phyloP scores from a whole-genome alignment of 2,329 filamentous ascomycete species.

The Beauveria brongniartii region DNA sequence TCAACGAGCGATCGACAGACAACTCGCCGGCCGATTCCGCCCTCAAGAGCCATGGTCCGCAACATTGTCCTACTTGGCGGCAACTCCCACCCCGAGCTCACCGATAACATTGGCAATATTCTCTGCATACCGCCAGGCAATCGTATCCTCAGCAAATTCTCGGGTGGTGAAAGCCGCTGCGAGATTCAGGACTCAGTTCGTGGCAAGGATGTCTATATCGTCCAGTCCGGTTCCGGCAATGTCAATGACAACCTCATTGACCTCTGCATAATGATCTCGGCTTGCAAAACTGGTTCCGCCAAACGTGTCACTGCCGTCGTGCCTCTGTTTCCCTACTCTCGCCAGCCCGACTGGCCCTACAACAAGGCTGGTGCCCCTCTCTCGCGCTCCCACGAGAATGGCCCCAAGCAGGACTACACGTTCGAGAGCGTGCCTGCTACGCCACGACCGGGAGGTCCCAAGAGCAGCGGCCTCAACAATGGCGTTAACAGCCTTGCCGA shows the following conservation, averaged over 20 bases:
- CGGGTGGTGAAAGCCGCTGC: constrained; percentile 87
- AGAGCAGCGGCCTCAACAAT: constrained; percentile 57
- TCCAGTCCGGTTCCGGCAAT: constrained; percentile 84
- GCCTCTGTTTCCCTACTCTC: constrained; percentile 91
- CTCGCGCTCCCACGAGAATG: constrained; percentile 42
- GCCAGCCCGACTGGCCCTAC: constrained; percentile 94
- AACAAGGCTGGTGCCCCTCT: constrained; percentile 91
- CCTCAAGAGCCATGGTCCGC: constrained; percentile 62
- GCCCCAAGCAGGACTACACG: constrained; percentile 57
- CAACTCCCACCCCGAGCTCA: constrained; percentile 82
- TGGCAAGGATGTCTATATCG: constrained; percentile 97
- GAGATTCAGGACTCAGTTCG: constrained; percentile 95
- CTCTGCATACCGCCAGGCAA: constrained; percentile 81
- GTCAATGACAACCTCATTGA: constrained; percentile 97
- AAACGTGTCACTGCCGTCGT: constrained; percentile 89
- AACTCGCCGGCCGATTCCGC: constrained; percentile 11
- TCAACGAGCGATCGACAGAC: background rate
- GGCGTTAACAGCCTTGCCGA: constrained; percentile 63
- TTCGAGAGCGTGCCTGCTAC: constrained; percentile 91
- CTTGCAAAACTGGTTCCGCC: constrained; percentile 90
- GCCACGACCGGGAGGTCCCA: constrained; percentile 63
- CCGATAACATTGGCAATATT: constrained; percentile 78
- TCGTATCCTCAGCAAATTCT: constrained; percentile 84
- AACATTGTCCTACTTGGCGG: constrained; percentile 93
- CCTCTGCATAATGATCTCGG: constrained; percentile 95